Base-by-base conservation (phyloP, 1,284 basidiomycete genomes). In the Rhodofomes roseus region DNA sequence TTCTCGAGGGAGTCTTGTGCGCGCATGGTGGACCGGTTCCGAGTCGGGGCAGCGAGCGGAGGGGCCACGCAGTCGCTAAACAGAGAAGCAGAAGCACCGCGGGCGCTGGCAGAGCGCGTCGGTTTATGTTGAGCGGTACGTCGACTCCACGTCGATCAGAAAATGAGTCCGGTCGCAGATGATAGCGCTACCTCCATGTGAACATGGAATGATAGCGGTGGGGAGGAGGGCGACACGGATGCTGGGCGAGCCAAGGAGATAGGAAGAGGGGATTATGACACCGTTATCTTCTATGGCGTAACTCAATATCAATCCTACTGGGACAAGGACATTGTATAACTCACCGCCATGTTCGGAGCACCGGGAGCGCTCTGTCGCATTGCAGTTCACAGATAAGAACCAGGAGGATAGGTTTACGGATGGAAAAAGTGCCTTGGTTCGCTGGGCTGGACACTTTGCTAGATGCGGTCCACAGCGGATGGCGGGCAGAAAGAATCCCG, bases 1-100 rank as follows among this genome's bases (percentile, higher is more conserved):
- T 64, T 59, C 12, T 41, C 40, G 41, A 44, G 22, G 41, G 25
- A 44, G n/a, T 34, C 41, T 34, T 55, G 54, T 29, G 40, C 37
- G 54, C 41, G 34, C 54, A 55, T 55, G 25, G 40, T 44, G 41
- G 50, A 20, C 36, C 9, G 50, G 12, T 51, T 23, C 36, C 9
- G 50, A 6, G 34, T 23, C 29, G 18, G 34, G 18, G 20, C 9
- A 25, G 9, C 16, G 14, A 29, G 50, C 22, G 29, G 4, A 16
- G 4, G 4, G 46, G 25, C 43, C 20, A 44, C 43, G 43, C 37
- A 39, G 16, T 39, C 37, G 43, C n/a, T 23, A 20, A 43, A n/a
- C 18, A 34, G 29, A 14, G 2, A 1, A 36, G 23, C 23, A 46
- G 44, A 36, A 36, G 29, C 50, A 34, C 29, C 29, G 31, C 16